These are phyloP conservation scores for Trypanosoma rangeli DNA, from an alignment of 208 protist genomes.

Conservation along the genomic window DNA sequence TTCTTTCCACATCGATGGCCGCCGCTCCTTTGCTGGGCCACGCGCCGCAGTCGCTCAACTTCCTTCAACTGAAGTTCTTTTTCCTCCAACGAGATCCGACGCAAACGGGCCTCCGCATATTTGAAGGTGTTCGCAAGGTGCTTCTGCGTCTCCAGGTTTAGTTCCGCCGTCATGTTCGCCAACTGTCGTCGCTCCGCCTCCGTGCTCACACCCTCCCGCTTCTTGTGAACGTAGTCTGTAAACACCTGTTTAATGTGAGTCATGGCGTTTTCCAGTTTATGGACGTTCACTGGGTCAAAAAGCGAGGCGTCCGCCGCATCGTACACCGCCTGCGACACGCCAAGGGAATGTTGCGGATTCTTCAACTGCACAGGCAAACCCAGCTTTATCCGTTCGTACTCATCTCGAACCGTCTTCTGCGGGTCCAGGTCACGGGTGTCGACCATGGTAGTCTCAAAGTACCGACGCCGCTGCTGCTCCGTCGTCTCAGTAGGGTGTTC, in stretches of 20 bases:
- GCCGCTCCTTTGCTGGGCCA: constrained; percentile 24
- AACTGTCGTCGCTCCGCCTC: constrained; percentile 72
- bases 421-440: constrained; percentile 71
- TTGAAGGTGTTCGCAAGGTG: constrained; percentile 81
- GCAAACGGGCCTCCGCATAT: constrained; percentile 67
- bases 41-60: constrained; percentile 42
- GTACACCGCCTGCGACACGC: constrained; percentile 78
- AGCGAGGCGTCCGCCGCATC: constrained; percentile 64
- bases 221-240: constrained; percentile 79
- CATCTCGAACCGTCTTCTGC: constrained; percentile 52
- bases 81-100: constrained; percentile 49
- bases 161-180: constrained; percentile 66
- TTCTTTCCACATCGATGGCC: constrained; percentile 2
- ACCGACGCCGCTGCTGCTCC: constrained; percentile 84
- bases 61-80: constrained; percentile 51
- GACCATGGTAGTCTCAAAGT: constrained; percentile 83
- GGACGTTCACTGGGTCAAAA: constrained; percentile 70
- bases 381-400: constrained; percentile 80
- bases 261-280: constrained; percentile 80
- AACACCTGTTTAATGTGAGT: constrained; percentile 84
- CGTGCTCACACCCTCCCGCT: constrained; percentile 72
- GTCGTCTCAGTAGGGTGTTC: constrained; percentile 69
- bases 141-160: constrained; percentile 75
- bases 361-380: constrained; percentile 77
- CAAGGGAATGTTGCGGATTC: constrained; percentile 61